phyloP scores from a whole-genome alignment of 2,329 filamentous ascomycete genomes.

The Penicillium olsonii region DNA sequence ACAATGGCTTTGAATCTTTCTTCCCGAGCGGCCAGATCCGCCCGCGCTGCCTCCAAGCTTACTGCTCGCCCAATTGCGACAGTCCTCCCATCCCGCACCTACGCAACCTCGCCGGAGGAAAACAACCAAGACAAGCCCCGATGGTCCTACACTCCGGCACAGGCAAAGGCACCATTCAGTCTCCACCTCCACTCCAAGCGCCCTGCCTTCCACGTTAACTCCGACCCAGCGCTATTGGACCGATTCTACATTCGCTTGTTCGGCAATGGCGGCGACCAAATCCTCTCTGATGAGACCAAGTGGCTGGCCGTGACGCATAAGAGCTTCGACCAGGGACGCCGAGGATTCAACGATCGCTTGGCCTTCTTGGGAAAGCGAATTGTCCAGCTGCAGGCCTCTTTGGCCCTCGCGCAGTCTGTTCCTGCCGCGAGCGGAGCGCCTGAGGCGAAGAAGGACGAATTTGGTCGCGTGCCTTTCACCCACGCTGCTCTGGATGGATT shows the following conservation, averaged over 20 bases:
- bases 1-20: conserved; percentile 53
- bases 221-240: conserved; percentile 72
- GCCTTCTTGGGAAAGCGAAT: conserved; percentile 76
- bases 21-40: conserved; percentile 41
- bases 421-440: conserved; percentile 28
- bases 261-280: conserved; percentile 68
- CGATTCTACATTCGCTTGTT: conserved; percentile 75
- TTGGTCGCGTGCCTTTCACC: conserved; percentile 65
- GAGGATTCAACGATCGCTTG: conserved; percentile 91
- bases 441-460: conserved; percentile 47
- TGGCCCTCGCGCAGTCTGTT: conserved; percentile 59
- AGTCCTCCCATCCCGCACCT: conserved; percentile 24
- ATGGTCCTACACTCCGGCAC: conserved; percentile 70
- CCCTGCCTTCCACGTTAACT: conserved; percentile 66
- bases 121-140: conserved; percentile 53
- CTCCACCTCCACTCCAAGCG: conserved; percentile 37
- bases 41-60: conserved; percentile 30
- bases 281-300: conserved; percentile 88
- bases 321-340: conserved; percentile 92
- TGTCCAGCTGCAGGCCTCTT: conserved; percentile 64
- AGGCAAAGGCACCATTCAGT: conserved; percentile 68
- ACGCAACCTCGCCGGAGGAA: conserved; percentile 29
- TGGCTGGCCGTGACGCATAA: conserved; percentile 98
- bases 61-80: conserved; percentile 16
- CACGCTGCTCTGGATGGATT: conserved; percentile 73